Percentiles rank a stretch among this genome's conserved stretches.
Conservation (phyloP, 495 filamentous ascomycete species). For the Amorphotheca resinae region DNA sequence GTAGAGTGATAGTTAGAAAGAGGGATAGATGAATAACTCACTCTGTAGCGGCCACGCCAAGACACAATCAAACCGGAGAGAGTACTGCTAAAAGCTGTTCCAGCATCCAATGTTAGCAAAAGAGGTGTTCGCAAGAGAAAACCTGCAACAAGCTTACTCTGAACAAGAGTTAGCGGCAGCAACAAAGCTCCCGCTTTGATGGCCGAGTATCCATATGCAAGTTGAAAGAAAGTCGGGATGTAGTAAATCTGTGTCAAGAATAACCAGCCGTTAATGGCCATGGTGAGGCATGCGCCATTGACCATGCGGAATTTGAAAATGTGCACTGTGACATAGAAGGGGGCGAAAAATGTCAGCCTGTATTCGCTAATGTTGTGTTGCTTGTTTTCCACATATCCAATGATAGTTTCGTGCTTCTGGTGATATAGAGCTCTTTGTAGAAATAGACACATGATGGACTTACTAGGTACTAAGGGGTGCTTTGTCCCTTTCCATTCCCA, state of each 20-base stretch:
- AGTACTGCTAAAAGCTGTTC: conserved; percentile 33
- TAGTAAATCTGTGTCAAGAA: conserved; percentile 43
- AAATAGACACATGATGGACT: too few relatives aligned
- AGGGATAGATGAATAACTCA: conserved; percentile 1
- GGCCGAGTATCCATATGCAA: conserved; percentile 39
- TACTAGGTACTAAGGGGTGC: conserved; percentile 26
- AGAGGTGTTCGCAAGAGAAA: neutral
- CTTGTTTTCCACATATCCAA: too few relatives aligned
- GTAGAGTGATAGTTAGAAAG: neutral
- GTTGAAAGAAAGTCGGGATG: conserved; percentile 43
- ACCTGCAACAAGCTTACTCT: conserved; percentile 27
- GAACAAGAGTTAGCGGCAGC: conserved; percentile 39
- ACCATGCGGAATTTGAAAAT: conserved; percentile 39
- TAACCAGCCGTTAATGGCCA: conserved; percentile 45
- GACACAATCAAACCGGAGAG: conserved; percentile 39
- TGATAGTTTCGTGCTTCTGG: too few relatives aligned
- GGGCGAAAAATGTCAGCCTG: neutral
- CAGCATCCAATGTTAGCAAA: neutral
- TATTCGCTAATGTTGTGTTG: too few relatives aligned
- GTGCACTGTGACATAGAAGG: conserved; percentile 29
- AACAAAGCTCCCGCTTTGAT: conserved; percentile 39
- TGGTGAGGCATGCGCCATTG: conserved; percentile 39
- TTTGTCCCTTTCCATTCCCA: conserved; percentile 33
- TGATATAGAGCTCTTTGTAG: too few relatives aligned
- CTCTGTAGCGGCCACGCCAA: conserved; percentile 38